A percentile compares a stretch with the other conserved stretches of the same genome.
These are phyloP conservation scores for Pseudognaphalium luteoalbum DNA, from an alignment of 129 eudicot species.

Conservation along the genomic window DNA sequence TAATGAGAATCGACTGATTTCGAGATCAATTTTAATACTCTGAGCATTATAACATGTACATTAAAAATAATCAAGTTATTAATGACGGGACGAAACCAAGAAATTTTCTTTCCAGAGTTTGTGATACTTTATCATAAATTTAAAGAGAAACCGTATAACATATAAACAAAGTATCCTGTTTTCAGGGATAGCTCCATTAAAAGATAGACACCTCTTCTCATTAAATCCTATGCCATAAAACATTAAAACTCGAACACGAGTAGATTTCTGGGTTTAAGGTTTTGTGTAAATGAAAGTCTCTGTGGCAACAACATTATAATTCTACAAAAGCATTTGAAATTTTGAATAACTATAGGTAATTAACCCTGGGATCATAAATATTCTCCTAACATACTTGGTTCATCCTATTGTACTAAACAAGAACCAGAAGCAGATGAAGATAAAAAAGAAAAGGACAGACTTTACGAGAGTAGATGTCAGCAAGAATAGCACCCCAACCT, in stretches of 20 bases:
- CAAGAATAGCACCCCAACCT: conserved; percentile 19
- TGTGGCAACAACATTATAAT: too few species aligned
- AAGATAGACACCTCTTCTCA: background rate
- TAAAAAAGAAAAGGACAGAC: background rate
- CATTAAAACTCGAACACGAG: background rate
- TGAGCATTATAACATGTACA: background rate
- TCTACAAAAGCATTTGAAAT: too few species aligned
- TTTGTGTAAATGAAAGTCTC: too few species aligned
- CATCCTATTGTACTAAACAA: background rate
- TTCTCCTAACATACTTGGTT: background rate
- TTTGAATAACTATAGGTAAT: background rate
- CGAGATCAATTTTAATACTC: background rate
- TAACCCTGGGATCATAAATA: background rate
- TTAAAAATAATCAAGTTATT: too few species aligned
- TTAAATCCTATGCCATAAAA: background rate
- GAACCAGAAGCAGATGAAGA: background rate
- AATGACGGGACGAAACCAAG: too few species aligned
- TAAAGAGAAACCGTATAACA: too few species aligned
- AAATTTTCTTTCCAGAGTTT: too few species aligned
- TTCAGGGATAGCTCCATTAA: background rate
- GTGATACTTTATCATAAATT: too few species aligned
- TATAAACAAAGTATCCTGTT: background rate
- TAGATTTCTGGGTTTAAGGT: too few species aligned
- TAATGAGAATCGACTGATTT: too few species aligned
- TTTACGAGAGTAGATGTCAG: conserved; percentile 15